Evolutionary conservation across 768 basidiomycete species (phyloP).

Genomic region (Tricholoma bakamatsutake): DNA sequence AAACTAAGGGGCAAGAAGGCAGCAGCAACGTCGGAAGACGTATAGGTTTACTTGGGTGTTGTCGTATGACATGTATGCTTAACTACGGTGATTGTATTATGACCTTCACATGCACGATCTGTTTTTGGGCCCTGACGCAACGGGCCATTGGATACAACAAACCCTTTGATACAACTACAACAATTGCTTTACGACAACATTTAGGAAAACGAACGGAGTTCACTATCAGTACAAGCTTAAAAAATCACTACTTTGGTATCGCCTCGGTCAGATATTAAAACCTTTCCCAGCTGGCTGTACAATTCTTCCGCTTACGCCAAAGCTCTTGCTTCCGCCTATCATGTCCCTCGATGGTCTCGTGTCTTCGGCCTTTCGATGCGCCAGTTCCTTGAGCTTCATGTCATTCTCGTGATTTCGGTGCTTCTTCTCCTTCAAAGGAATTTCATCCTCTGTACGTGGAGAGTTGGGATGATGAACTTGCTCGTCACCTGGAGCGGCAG

Average conservation of each 20-base stretch:
- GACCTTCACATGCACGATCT: conserved; percentile 17
- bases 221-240: background rate
- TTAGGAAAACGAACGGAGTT: background rate
- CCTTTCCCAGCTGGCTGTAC: conserved; percentile 50
- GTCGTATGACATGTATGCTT: conserved; percentile 13
- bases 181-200: background rate
- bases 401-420: conserved; percentile 33
- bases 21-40: conserved; percentile 11
- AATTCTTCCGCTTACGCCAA: conserved; percentile 46
- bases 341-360: conserved; percentile 44
- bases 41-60: conserved; percentile 16
- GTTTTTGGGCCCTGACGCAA: background rate
- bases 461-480: conserved; percentile 26
- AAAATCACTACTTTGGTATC: background rate
- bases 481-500: conserved; percentile 33
- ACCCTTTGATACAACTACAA: conserved; percentile 11
- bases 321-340: conserved; percentile 25
- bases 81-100: conserved; percentile 17
- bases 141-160: conserved; percentile 5
- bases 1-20: conserved; percentile 72
- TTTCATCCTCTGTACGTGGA: conserved; percentile 42
- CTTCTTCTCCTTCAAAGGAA: conserved; percentile 42
- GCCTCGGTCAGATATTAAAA: conserved; percentile 23
- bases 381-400: conserved; percentile 40
- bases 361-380: conserved; percentile 39